Percentiles rank a stretch among this genome's conserved stretches.
These are phyloP conservation scores for Sphaerobolus stellatus DNA, from an alignment of 1,284 basidiomycete species.

Conservation along the genomic window DNA sequence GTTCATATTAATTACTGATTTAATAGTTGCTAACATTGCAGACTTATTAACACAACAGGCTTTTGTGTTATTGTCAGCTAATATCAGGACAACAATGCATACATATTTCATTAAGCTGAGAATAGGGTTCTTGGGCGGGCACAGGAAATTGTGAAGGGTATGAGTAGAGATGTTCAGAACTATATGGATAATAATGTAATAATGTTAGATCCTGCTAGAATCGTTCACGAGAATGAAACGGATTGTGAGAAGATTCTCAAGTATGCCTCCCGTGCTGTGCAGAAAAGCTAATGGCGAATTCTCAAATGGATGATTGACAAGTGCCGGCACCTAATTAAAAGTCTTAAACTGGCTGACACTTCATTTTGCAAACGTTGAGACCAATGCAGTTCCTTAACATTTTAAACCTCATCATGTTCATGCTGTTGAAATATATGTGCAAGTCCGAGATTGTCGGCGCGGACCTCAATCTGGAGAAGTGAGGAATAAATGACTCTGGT, in stretches of 20 bases:
- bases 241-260: neutral
- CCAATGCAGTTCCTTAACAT: neutral
- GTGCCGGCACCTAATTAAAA: neutral
- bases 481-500: neutral
- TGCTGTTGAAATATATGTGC: neutral
- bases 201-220: neutral
- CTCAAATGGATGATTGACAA: conserved; percentile 1
- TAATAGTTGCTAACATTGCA: neutral
- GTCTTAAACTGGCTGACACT: neutral
- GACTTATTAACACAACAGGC: neutral
- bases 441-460: neutral
- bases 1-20: neutral
- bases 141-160: neutral
- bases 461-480: neutral
- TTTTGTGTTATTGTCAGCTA: neutral
- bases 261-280: neutral
- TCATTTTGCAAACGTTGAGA: neutral
- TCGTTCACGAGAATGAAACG: neutral
- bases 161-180: neutral
- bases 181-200: neutral
- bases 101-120: neutral
- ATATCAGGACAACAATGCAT: neutral
- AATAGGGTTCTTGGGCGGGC: neutral
- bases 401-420: neutral
- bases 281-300: neutral